Conservation (phyloP, 2,329 filamentous ascomycete genomes). For the Teratosphaeriaceae sp. region DNA sequence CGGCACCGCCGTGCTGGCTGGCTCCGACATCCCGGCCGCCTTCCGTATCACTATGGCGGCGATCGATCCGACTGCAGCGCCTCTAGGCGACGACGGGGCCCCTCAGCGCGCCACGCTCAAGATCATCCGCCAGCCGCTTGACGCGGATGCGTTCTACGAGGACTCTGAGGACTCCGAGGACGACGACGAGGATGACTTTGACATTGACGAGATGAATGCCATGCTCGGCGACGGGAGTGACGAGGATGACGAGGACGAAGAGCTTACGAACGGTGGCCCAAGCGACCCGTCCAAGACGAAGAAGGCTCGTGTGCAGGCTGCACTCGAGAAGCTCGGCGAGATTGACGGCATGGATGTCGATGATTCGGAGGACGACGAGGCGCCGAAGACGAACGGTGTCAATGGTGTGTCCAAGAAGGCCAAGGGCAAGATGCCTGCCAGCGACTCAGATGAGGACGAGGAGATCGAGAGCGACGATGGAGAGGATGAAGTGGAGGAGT, state of each 20-base stretch:
- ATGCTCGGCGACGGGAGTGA: constrained; percentile 42
- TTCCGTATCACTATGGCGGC: constrained; percentile 99
- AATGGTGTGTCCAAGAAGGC: constrained; percentile 60
- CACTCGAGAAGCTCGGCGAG: constrained; percentile 62
- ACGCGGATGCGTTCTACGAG: constrained; percentile 57
- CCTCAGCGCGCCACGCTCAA: constrained; percentile 80
- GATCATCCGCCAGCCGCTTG: constrained; percentile 67
- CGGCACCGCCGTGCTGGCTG: constrained; percentile 73
- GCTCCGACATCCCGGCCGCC: constrained; percentile 72
- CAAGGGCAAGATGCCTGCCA: constrained; percentile 58
- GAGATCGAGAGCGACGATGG: constrained; percentile 48
- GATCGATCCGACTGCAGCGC: constrained; percentile 76
- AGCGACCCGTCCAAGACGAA: constrained; percentile 87
- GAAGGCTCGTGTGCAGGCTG: constrained; percentile 72
- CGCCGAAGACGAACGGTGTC: constrained; percentile 46
- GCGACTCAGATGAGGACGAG: constrained; percentile 45
- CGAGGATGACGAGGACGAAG: constrained; percentile 53
- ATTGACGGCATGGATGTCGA: constrained; percentile 66
- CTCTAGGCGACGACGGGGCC: constrained; percentile 35
- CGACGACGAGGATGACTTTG: constrained; percentile 44
- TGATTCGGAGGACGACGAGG: constrained; percentile 51
- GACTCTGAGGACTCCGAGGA: constrained; percentile 60
- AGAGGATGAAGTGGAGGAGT: constrained; percentile 70
- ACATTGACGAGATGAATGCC: constrained; percentile 46
- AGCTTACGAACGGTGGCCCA: constrained; percentile 79